A percentile compares a stretch with the other conserved stretches of the same genome.
Evolutionary conservation across 495 filamentous ascomycete species (phyloP).

Genomic region (Penicillium parvum): DNA sequence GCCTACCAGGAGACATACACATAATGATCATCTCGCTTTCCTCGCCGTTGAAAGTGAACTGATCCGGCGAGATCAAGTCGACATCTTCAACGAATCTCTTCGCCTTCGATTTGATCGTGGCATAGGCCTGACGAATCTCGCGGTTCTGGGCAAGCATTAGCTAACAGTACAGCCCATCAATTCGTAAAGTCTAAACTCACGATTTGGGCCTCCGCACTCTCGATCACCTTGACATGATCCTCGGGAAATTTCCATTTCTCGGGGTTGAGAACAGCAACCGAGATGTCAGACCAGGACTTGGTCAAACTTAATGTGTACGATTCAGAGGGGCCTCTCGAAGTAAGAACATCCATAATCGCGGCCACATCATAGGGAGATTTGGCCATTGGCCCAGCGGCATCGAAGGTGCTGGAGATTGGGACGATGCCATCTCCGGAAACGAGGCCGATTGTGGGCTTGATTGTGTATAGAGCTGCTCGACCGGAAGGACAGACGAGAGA

Average conservation of each 20-base stretch:
- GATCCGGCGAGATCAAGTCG: constrained; percentile 5
- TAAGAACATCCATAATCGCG: constrained; percentile 18
- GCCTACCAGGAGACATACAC: constrained; percentile 5
- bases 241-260: constrained; percentile 1
- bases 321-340: neutral
- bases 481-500: constrained; percentile 38
- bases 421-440: constrained; percentile 29
- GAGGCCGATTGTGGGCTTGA: constrained; percentile 29
- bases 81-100: constrained; percentile 8
- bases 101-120: constrained; percentile 4
- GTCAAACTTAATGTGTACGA: constrained; percentile 6
- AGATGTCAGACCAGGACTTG: constrained; percentile 11
- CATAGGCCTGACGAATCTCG: constrained; percentile 8
- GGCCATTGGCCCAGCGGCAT: constrained; percentile 32
- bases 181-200: neutral
- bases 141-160: constrained; percentile 1
- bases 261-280: constrained; percentile 9
- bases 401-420: constrained; percentile 25
- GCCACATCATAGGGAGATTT: constrained; percentile 28
- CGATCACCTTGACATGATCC: neutral
- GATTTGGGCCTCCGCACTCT: constrained; percentile 8
- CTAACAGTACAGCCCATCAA: neutral
- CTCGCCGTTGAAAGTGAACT: constrained; percentile 5
- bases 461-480: constrained; percentile 40
- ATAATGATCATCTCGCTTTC: constrained; percentile 10